Base-by-base conservation (phyloP, 164 flowering plant species). In the Buxus sempervirens region DNA sequence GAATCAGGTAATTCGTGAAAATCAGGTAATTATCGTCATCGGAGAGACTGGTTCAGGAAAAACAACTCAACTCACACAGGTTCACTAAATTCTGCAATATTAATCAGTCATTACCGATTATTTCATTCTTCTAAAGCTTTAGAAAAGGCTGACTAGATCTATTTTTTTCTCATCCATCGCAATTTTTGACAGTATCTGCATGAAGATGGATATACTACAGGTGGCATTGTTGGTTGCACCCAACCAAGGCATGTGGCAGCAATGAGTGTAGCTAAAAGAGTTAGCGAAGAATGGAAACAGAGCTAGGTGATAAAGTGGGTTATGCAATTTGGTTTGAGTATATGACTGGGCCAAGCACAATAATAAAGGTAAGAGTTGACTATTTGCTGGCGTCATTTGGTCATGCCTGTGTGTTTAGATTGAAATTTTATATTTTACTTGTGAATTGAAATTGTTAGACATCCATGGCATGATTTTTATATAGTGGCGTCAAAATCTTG, bases 11-110 rank as follows among this genome's bases (percentile, higher is more conserved):
- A 75, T 95, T 75, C 93, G 99, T 8, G 99, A 95, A 78, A 95
- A 95, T 76, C 99, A 92, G 76, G 88, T 95, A 58, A 75, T 92
- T 10, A 85, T 95, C 26, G 96, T 95, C n/a, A 97, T 95, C 64
- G 99, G 99, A 62, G 99, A 95, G 83, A 95, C 99, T 74, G 98
- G 98, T 76, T 95, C 98, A 15, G 99, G 99, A 65, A 95, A 95
- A 70, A 95, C 98, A 12, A 95, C 98, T 68, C 99, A 95, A 70
- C 86, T 95, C 38, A 92, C 98, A 20, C 98, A 94, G 97, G 98
- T 91, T 64, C 62, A 66, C 64, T 26, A 27, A 4, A 14, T 56
- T 48, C 32, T 18, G n/a, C 26, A 10, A 20, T 54, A 26, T 38
- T 15, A 0, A 59, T 3, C 12, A 60, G 63, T 15, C 24, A 28